Conservation (phyloP, 2,329 filamentous ascomycete genomes). For the Aspergillus uvarum region DNA sequence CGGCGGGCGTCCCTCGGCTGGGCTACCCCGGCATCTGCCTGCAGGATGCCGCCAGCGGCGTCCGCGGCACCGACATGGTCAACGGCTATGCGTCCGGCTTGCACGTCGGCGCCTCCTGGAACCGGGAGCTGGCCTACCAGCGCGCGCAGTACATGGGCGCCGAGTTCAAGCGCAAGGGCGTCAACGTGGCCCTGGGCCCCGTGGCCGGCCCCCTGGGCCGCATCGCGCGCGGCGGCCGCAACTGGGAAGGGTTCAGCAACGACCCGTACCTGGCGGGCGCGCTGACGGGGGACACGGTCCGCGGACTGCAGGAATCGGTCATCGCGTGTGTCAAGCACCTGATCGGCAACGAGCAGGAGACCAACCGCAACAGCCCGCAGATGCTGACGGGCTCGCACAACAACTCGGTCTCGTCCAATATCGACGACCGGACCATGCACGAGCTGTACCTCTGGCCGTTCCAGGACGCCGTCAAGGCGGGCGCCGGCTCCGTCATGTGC, state of each 20-base stretch:
- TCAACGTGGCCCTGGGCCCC: conserved; percentile 36
- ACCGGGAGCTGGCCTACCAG: conserved; percentile 53
- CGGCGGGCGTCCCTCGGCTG: conserved; percentile 7
- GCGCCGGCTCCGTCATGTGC: conserved; percentile 63
- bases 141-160: conserved; percentile 56
- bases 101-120: conserved; percentile 51
- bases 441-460: conserved; percentile 68
- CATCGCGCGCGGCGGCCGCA: conserved; percentile 42
- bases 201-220: conserved; percentile 45
- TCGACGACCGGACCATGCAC: conserved; percentile 65
- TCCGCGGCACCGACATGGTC: conserved; percentile 39
- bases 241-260: conserved; percentile 45
- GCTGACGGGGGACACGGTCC: conserved; percentile 39
- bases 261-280: conserved; percentile 46
- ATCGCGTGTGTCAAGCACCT: conserved; percentile 52
- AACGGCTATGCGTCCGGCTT: conserved; percentile 44
- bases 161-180: conserved; percentile 58
- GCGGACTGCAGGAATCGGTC: conserved; percentile 46
- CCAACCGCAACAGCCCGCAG: conserved; percentile 23
- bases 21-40: conserved; percentile 15
- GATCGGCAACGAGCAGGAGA: conserved; percentile 63
- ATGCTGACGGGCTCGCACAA: conserved; percentile 36
- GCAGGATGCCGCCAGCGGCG: conserved; percentile 13
- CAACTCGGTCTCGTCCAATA: conserved; percentile 58
- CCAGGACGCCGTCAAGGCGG: conserved; percentile 59